phyloP scores from a whole-genome alignment of 345 rosid genomes.

The Brassica incana region DNA sequence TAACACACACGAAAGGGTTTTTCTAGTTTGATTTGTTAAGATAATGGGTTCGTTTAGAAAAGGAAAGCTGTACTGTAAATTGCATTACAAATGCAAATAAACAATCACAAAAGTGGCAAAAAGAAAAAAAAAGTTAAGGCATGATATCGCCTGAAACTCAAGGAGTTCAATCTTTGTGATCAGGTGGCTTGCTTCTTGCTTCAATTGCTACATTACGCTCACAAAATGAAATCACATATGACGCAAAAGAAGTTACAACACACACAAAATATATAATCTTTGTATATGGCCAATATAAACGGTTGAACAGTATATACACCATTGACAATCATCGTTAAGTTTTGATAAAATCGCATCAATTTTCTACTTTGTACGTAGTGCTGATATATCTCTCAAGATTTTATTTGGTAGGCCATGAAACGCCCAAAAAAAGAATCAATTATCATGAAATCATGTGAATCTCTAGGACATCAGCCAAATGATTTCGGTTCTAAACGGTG shows the following conservation, averaged over 20 bases:
- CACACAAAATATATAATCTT: not conserved
- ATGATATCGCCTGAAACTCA: conserved; percentile 56
- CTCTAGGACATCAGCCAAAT: conserved; percentile 12
- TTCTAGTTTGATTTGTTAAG: not conserved
- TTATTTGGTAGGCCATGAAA: conserved; percentile 6
- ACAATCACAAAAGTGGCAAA: not conserved
- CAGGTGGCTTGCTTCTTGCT: conserved; percentile 50
- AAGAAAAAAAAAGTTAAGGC: not conserved
- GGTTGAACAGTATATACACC: not conserved
- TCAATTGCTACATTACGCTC: conserved; percentile 49
- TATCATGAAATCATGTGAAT: conserved; percentile 10
- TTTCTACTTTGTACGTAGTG: not conserved
- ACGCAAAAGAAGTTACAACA: not conserved
- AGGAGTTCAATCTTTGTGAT: conserved; percentile 57
- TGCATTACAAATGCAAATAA: not conserved
- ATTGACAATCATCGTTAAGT: not conserved
- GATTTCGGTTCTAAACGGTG: not conserved
- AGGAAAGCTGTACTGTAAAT: not conserved
- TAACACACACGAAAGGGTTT: not conserved
- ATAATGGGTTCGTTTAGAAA: not conserved
- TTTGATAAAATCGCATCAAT: not conserved
- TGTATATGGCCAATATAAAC: not conserved
- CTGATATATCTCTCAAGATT: conserved; percentile 2
- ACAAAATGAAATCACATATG: not conserved
- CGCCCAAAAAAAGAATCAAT: conserved; percentile 3